Evolutionary conservation across 768 basidiomycete genomes (phyloP), one percentile per base, ranked within the genome.

Genomic region (Hysterangium stoloniferum): DNA sequence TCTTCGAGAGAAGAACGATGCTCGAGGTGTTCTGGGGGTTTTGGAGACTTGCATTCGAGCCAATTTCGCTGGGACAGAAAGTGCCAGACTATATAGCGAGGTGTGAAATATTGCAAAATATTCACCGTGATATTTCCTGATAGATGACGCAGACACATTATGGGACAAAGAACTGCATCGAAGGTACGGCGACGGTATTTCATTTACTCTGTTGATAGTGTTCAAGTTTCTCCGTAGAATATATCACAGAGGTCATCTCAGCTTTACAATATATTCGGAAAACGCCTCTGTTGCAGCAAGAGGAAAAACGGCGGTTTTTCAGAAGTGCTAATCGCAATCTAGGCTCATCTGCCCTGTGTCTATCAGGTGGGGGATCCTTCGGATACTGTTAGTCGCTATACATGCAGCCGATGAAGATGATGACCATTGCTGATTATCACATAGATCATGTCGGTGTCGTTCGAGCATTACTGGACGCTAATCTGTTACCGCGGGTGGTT

Each of bases 301-400:
- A 96, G 50, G 93, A 97, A 68, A 98, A 97, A 70, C 79, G 79
- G 57, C 77, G 82, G 8, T 97, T 99, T 64, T 98, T 96, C 71
- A 86, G 86, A 62, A 83, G 77, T 54, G 79, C 84, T 38, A 92
- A 89, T 62, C 84, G 86, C 42, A 94, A 96, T 67, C 74, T 94
- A 9, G 95, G 95, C 20, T 80, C 86, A 3, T 86, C 88, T 34
- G 95, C 96, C 0, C 69, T 99, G 4, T 98, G 95, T 65, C 75
- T 99, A 9, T 92, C 88, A n/a, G 96, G 96, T 13, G 95, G 96
- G 5, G 96, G 89, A 6, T 83, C 85, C 1, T 95, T 97, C 62
- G 93, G 92, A 7, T 96, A 95, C 63, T 97, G 91, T 84, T 66
- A 61, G 80, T 58, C n/a, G 20, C 25, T 11, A n/a, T 12, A 24